These are phyloP conservation scores for Pseudonitzschia multiseries DNA, from an alignment of 108 stramenopile genomes.

Conservation along the genomic window DNA sequence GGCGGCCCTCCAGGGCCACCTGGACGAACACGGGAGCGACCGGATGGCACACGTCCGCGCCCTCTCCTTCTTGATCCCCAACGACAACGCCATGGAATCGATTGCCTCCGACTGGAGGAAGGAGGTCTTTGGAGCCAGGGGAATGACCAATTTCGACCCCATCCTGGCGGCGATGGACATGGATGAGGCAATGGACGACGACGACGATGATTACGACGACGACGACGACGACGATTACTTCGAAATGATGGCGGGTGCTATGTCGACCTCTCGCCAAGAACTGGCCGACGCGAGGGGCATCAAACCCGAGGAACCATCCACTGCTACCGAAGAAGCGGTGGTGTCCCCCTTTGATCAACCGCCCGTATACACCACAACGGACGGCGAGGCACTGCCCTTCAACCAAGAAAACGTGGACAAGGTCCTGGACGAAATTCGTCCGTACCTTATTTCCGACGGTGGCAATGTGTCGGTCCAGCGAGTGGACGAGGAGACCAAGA, in stretches of 20 bases:
- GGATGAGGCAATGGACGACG: slow-evolving; percentile 50
- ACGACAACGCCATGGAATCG: slow-evolving; percentile 75
- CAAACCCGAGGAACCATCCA: slow-evolving; percentile 5
- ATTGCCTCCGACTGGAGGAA: slow-evolving; percentile 66
- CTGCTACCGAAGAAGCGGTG: slow-evolving; percentile 21
- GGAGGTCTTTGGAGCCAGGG: slow-evolving; percentile 50
- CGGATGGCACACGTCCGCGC: slow-evolving; percentile 68
- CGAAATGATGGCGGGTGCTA: slow-evolving; percentile 58
- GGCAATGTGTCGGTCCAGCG: slow-evolving; percentile 90
- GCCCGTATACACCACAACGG: slow-evolving; percentile 13
- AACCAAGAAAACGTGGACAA: slow-evolving; percentile 88
- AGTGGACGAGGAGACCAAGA: slow-evolving; percentile 68
- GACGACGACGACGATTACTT: slow-evolving; percentile 65
- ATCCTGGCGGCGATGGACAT: slow-evolving; percentile 29
- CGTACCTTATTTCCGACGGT: slow-evolving; percentile 94
- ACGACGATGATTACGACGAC: slow-evolving; percentile 80
- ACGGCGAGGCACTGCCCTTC: slow-evolving; percentile 56
- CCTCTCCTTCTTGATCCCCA: slow-evolving; percentile 70
- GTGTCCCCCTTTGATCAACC: slow-evolving; percentile 60
- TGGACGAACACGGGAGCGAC: slow-evolving; percentile 20
- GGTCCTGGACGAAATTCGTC: slow-evolving; percentile 93
- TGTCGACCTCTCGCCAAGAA: slow-evolving; percentile 16
- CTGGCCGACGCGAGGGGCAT: not conserved
- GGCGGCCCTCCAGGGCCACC: slow-evolving; percentile 24
- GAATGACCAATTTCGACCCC: slow-evolving; percentile 36